A percentile compares a stretch with the other conserved stretches of the same genome.
These are phyloP conservation scores for Acaromyces ingoldii DNA, from an alignment of 1,284 basidiomycete species.

Conservation along the genomic window DNA sequence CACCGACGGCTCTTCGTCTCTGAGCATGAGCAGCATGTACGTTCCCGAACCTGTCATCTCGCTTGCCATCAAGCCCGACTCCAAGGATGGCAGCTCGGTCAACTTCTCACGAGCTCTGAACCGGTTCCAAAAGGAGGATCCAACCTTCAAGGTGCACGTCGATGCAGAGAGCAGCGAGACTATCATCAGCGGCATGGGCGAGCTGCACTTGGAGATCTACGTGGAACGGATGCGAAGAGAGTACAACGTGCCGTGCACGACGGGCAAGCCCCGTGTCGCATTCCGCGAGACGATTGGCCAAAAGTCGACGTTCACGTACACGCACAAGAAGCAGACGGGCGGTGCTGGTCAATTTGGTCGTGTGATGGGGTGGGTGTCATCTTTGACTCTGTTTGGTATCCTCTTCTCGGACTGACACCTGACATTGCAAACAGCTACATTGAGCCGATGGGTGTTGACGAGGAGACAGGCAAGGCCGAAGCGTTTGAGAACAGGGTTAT, in stretches of 20 bases:
- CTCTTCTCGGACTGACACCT: neutral
- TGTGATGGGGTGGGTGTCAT: slow-evolving; percentile 66
- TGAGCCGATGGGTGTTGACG: slow-evolving; percentile 79
- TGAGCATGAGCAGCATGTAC: slow-evolving; percentile 80
- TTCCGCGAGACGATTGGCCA: slow-evolving; percentile 91
- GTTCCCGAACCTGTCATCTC: slow-evolving; percentile 99
- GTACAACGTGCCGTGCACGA: slow-evolving; percentile 88
- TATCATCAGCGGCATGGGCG: slow-evolving; percentile 99
- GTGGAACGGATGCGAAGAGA: slow-evolving; percentile 98
- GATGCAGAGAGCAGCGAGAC: slow-evolving; percentile 95
- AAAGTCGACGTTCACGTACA: slow-evolving; percentile 77
- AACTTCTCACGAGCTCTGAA: slow-evolving; percentile 89
- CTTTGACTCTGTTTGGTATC: neutral
- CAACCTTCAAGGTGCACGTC: slow-evolving; percentile 95
- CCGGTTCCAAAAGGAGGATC: slow-evolving; percentile 98
- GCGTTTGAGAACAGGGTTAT: slow-evolving; percentile 85
- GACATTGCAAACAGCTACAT: slow-evolving; percentile 54
- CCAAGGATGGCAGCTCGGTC: slow-evolving; percentile 65
- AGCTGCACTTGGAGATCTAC: slow-evolving; percentile 97
- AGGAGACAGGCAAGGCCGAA: slow-evolving; percentile 76
- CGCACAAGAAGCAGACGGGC: slow-evolving; percentile 97
- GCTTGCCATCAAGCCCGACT: slow-evolving; percentile 83
- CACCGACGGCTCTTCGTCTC: slow-evolving; percentile 57
- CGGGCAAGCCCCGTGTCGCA: slow-evolving; percentile 92
- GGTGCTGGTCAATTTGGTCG: slow-evolving; percentile 95